A percentile compares a stretch with the other conserved stretches of the same genome.
phyloP scores from a whole-genome alignment of 2,329 filamentous ascomycete species.

The Dendrostoma leiphaemia region DNA sequence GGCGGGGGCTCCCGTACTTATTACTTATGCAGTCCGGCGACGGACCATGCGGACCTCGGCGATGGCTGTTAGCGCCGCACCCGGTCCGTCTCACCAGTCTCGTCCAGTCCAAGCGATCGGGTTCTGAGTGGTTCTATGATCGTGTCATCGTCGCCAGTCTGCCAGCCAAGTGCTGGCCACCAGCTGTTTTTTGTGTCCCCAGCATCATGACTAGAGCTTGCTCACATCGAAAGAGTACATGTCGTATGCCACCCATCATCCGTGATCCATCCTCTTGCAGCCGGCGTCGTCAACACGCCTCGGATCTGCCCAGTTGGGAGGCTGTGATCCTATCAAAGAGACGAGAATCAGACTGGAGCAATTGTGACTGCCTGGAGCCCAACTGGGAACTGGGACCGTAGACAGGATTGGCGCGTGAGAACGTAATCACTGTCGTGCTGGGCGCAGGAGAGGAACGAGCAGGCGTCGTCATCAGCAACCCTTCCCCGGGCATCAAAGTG shows the following conservation, averaged over 20 bases:
- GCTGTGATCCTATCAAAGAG: slow-evolving; percentile 1
- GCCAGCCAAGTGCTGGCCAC: too few species aligned
- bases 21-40: too few species aligned
- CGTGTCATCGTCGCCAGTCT: not conserved
- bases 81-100: too few species aligned
- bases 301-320: not conserved
- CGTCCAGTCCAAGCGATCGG: too few species aligned
- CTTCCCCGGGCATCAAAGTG: not conserved
- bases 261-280: not conserved
- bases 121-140: too few species aligned
- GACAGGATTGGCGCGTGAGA: too few species aligned
- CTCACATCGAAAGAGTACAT: not conserved
- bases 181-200: too few species aligned
- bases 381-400: too few species aligned
- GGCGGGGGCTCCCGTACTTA: too few species aligned
- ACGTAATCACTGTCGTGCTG: slow-evolving; percentile 2
- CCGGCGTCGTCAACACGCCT: not conserved
- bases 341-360: not conserved
- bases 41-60: too few species aligned
- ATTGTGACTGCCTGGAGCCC: not conserved
- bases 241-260: slow-evolving; percentile 2
- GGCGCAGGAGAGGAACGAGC: not conserved
- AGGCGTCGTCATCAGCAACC: slow-evolving; percentile 5
- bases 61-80: too few species aligned
- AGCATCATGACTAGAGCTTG: too few species aligned